Conservation (phyloP, 2,329 filamentous ascomycete species). For the Penicillium sp. region DNA sequence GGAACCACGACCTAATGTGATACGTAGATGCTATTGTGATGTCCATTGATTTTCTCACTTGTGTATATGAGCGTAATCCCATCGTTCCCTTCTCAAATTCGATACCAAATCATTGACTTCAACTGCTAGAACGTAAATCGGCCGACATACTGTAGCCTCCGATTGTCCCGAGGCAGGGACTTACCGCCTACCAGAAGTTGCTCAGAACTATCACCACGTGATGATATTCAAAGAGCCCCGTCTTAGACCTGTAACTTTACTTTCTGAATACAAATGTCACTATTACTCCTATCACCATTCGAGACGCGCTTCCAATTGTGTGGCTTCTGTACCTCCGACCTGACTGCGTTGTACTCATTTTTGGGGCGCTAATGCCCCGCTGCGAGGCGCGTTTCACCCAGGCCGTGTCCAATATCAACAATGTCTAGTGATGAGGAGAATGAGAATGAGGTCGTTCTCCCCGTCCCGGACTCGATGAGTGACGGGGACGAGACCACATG, state of each 20-base stretch:
- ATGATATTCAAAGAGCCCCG: background rate
- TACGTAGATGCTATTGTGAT: background rate
- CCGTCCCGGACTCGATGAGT: slow-evolving; percentile 34
- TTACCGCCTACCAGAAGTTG: background rate
- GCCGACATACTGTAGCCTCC: background rate
- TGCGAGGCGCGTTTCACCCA: background rate
- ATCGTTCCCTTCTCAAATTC: background rate
- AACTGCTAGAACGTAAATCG: background rate
- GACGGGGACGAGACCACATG: slow-evolving; percentile 40
- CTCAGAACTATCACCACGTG: background rate
- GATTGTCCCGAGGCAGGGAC: background rate
- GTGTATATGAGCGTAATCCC: slow-evolving; percentile 1
- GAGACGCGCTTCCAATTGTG: background rate
- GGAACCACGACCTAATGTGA: slow-evolving; percentile 3
- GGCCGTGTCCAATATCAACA: background rate
- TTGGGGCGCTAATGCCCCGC: slow-evolving; percentile 7
- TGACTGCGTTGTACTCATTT: background rate
- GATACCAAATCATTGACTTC: background rate
- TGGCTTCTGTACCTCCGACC: background rate
- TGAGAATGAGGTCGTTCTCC: slow-evolving; percentile 27
- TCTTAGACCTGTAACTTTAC: too few species aligned
- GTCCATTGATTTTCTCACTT: background rate
- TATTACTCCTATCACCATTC: background rate
- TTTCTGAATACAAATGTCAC: too few species aligned
- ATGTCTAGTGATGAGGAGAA: slow-evolving; percentile 18